Base-by-base conservation (phyloP, 1,284 basidiomycete genomes). In the Ustilago hordei region DNA sequence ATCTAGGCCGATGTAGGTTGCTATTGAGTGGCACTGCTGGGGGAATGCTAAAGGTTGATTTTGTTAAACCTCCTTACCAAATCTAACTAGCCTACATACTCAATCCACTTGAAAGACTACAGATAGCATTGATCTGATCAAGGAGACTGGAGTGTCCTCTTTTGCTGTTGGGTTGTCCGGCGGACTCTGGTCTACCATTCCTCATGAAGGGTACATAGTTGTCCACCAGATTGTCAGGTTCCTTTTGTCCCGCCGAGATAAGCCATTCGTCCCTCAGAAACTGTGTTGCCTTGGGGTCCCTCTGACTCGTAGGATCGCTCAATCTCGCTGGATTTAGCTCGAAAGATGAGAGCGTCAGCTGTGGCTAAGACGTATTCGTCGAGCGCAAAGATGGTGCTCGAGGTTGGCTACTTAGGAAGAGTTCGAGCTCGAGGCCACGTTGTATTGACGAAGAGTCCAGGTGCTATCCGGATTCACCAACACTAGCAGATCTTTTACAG, bases 31-130 rank as follows among this genome's bases (percentile, higher is more conserved):
- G 59, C 1, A 63, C 70, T 11, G 58, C 54, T 11, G 32, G 8
- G 12, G 75, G 75, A 1, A 15, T 77, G 63, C 63, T 77, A 1
- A 69, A 64, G 55, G 61, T 77, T 13, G 64, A 69, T 58, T 64
- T 61, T 43, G 41, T 71, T 5, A 58, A 50, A 13, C 67, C 64
- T 8, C 74, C 74, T 34, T 76, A 58, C 23, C 58, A 65, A 17
- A 28, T 2, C 23, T 28, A 28, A 28, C 23, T 28, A 28, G 23
- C 23, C 23, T 28, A 3, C 3, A 28, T 2, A 8, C 43, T 43
- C 39, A 43, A 38, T 38, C 23, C 23, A 28, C 23, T 28, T 28
- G 23, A 28, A 28, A 2, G 23, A 28, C 23, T 28, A 28, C 23
- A 28, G 9, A 38, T 38, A 38, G 13, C 39, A 43, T 15, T 43